Conservation (phyloP, 306 rosid genomes). For the Pterocarpus macrocarpus region DNA sequence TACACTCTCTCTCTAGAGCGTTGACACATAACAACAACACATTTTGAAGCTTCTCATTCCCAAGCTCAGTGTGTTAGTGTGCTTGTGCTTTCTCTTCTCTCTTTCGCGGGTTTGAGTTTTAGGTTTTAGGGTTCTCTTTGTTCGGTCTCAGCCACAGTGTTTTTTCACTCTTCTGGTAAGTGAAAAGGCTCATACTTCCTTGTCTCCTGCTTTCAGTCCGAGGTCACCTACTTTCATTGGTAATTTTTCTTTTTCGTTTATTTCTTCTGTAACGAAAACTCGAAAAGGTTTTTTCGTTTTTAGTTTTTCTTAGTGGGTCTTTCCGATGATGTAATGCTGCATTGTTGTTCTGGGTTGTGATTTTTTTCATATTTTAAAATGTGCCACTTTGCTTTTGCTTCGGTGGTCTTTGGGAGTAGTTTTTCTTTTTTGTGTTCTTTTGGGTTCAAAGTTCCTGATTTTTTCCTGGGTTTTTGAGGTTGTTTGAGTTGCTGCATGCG, state of each 20-base stretch:
- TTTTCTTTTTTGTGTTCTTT: neutral
- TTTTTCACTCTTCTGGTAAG: neutral
- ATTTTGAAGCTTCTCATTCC: neutral
- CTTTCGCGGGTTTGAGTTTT: neutral
- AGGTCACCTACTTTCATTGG: neutral
- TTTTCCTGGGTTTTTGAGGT: neutral
- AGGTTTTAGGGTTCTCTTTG: conserved; percentile 36
- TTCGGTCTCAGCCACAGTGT: neutral
- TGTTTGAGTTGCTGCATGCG: conserved; percentile 1
- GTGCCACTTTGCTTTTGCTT: neutral
- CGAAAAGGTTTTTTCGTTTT: neutral
- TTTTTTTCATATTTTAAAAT: neutral
- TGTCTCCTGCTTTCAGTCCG: neutral
- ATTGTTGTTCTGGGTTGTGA: conserved; percentile 15
- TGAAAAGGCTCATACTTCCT: neutral
- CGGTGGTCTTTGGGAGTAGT: neutral
- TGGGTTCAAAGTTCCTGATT: too few species aligned
- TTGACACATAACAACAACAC: conserved; percentile 35
- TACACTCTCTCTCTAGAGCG: neutral
- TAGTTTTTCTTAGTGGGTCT: neutral
- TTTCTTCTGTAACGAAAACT: neutral
- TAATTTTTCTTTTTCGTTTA: neutral
- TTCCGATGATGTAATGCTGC: conserved; percentile 8
- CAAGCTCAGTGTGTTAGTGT: neutral
- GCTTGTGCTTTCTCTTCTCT: neutral